Base-by-base conservation (phyloP, 2,329 filamentous ascomycete genomes). In the Sporothrix humicola region DNA sequence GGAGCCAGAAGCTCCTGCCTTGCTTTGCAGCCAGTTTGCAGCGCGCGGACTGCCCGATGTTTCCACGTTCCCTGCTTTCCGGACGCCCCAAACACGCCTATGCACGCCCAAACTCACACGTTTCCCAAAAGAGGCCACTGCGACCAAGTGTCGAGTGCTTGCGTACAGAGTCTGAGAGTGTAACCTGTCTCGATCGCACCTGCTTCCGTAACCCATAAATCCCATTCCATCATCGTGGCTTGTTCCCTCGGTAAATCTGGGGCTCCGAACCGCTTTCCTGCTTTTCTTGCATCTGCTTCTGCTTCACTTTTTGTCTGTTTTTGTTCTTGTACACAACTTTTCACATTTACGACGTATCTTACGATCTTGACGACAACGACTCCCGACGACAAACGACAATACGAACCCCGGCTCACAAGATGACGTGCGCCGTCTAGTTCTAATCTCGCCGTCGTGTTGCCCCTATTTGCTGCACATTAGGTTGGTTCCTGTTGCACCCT, bases 391-490 rank as follows among this genome's bases (percentile, higher is more conserved):
- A 37, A 37, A 37, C 31, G 31, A 37, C 44, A 26, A 59, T 42
- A 17, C 52, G 54, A 71, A 44, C 73, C 46, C 46, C 61, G 61
- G 61, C 31, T 20, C 48, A 69, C 71, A 73, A 56, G 50, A 75
- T 76, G 75, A 73, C 73, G 65, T 73, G 75, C 72, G 75, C 73
- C 65, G 69, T 69, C 23, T 74, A 61, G 52, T 17, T 66, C 42
- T 26, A 48, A 66, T 66, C 61, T 66, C 20, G 20, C 42, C n/a
- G 61, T 66, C 61, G 61, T 66, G 61, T 66, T 23, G 42, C 26
- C 48, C 26, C 63, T 69, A n/a, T 17, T 66, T 26, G n/a, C 61
- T 26, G 42, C 42, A 48, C 61, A 69, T 63, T 13, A 26, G 37
- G 26, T 31, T 15, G 63, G 44, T 68, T 58, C 68, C 31, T 44